Conservation (phyloP, 2,329 filamentous ascomycete species). For the Scedosporium dehoogii region DNA sequence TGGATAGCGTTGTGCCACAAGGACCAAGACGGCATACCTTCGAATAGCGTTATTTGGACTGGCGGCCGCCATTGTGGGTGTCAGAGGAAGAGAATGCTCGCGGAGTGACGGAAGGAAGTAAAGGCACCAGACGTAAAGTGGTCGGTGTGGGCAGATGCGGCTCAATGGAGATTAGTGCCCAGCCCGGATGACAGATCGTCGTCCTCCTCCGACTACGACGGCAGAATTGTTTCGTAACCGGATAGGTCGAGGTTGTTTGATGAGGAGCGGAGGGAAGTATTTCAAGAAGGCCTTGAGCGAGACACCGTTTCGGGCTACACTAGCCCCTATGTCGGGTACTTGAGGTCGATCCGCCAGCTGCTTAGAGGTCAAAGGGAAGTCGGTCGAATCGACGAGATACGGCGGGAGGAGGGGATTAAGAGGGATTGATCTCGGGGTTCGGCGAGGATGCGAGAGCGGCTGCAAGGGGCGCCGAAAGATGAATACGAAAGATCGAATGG, state of each 20-base stretch:
- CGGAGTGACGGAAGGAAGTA: neutral
- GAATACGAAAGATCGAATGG: neutral
- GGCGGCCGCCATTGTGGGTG: conserved; percentile 30
- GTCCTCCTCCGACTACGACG: no score
- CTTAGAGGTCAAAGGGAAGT: neutral
- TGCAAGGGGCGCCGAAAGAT: neutral
- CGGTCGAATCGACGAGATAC: neutral
- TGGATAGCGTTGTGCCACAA: neutral
- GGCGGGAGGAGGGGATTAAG: neutral
- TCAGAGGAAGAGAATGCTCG: neutral
- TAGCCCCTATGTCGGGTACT: no score
- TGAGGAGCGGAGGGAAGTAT: neutral
- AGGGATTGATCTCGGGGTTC: neutral
- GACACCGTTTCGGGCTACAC: no score
- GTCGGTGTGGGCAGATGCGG: neutral
- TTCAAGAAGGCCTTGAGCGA: neutral
- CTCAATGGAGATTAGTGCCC: neutral
- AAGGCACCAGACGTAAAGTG: neutral
- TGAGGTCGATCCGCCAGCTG: no score
- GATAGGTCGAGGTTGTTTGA: no score
- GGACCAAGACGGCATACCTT: conserved; percentile 39
- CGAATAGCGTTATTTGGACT: conserved; percentile 50
- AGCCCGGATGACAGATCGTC: neutral
- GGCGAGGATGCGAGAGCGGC: neutral
- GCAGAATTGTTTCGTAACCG: no score